These are phyloP conservation scores for Cladorrhinum sp. DNA, from an alignment of 2,329 filamentous ascomycete genomes.

Conservation along the genomic window DNA sequence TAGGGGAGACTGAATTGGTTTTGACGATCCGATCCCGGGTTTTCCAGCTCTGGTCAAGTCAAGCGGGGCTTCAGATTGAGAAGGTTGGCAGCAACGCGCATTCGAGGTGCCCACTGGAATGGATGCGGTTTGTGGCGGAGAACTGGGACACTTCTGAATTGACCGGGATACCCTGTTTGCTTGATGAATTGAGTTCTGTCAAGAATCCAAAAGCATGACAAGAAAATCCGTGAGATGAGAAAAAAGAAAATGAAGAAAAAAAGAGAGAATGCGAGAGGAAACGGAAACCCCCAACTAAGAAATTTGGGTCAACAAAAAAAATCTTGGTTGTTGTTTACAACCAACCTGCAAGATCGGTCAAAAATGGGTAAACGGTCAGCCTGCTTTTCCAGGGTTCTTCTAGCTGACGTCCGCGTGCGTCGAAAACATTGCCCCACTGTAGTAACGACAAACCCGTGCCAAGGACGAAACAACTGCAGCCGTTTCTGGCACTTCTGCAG, in stretches of 20 bases:
- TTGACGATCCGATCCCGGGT: neutral
- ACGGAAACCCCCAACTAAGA: too few relatives aligned
- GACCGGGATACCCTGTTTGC: neutral
- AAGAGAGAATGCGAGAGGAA: neutral
- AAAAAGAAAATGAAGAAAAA: slow-evolving; percentile 1
- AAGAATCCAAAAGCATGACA: neutral
- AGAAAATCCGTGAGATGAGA: neutral
- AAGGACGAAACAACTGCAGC: neutral
- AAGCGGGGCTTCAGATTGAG: neutral
- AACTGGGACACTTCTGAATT: neutral
- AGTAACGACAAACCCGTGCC: neutral
- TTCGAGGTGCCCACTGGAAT: neutral
- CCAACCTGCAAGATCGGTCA: neutral
- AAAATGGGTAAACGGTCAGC: neutral
- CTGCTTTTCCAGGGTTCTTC: slow-evolving; percentile 2
- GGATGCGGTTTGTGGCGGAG: neutral
- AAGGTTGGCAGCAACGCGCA: neutral
- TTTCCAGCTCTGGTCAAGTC: neutral
- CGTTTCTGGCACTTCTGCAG: neutral
- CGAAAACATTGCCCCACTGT: neutral
- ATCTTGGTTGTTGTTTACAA: slow-evolving; percentile 9
- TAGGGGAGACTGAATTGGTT: neutral
- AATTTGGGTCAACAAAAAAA: neutral
- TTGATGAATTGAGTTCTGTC: neutral
- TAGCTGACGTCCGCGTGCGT: neutral